phyloP scores from a whole-genome alignment of 306 rosid genomes.

The Trifolium pratense region DNA sequence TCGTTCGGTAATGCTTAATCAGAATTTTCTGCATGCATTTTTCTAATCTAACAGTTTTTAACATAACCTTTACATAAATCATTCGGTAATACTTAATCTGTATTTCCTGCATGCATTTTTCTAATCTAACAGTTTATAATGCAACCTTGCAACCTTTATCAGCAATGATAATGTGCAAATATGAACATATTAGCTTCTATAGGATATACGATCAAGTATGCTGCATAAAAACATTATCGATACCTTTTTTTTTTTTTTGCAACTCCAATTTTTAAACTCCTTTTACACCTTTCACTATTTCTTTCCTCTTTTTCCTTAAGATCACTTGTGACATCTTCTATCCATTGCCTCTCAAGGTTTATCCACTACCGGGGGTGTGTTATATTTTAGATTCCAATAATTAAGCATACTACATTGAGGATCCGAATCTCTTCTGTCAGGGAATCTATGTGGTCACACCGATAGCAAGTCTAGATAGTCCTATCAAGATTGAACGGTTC shows the following conservation, averaged over 20 bases:
- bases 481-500: neutral
- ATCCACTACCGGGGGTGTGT: neutral
- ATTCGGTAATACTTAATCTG: neutral
- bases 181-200: neutral
- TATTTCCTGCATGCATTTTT: slow-evolving; percentile 29
- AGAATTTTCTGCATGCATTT: slow-evolving; percentile 29
- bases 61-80: slow-evolving; percentile 28
- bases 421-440: neutral
- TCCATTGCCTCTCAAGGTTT: neutral
- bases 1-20: neutral
- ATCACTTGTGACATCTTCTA: neutral
- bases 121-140: slow-evolving; percentile 15
- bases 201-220: neutral
- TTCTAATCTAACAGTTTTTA: slow-evolving; percentile 13
- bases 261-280: neutral
- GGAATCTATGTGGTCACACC: neutral
- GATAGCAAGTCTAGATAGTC: neutral
- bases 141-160: slow-evolving; percentile 23
- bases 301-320: neutral
- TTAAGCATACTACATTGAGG: neutral
- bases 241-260: neutral
- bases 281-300: neutral
- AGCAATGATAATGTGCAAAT: slow-evolving; percentile 1
- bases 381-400: neutral
- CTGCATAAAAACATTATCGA: neutral